A percentile compares a stretch with the other conserved stretches of the same genome.
phyloP scores from a whole-genome alignment of 108 stramenopile genomes.

The Parietichytrium sp. region DNA sequence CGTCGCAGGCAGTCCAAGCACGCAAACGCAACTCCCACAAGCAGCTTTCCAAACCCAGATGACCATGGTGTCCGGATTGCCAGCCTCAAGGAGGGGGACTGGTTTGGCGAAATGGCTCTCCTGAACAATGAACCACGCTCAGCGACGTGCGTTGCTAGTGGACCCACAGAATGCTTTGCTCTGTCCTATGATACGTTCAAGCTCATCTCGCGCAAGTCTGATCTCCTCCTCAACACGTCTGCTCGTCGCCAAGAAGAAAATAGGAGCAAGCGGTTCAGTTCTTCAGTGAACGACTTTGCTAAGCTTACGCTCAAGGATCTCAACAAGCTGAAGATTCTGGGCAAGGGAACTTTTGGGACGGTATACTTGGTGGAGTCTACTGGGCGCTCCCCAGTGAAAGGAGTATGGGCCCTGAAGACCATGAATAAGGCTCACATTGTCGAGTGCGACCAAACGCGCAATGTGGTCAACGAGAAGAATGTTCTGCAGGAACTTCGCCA shows the following conservation, averaged over 20 bases:
- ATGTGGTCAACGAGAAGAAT: constrained; percentile 69
- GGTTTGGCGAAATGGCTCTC: constrained; percentile 70
- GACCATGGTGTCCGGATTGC: background rate
- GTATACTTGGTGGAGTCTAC: constrained; percentile 78
- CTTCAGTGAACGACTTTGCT: background rate
- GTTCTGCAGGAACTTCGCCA: constrained; percentile 63
- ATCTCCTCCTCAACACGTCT: constrained; percentile 5
- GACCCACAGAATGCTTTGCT: background rate
- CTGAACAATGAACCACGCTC: constrained; percentile 65
- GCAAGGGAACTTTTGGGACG: constrained; percentile 88
- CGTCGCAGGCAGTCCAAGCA: too few relatives aligned
- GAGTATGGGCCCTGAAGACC: constrained; percentile 86
- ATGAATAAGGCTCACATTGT: constrained; percentile 65
- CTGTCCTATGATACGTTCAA: constrained; percentile 31
- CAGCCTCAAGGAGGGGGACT: constrained; percentile 63
- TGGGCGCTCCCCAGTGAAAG: constrained; percentile 58
- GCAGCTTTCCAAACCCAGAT: too few relatives aligned
- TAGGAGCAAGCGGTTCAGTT: background rate
- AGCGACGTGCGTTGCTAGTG: constrained; percentile 56
- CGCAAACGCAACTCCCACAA: too few relatives aligned
- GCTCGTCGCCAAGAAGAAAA: constrained; percentile 6
- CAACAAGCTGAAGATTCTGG: constrained; percentile 69
- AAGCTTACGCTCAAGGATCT: constrained; percentile 42
- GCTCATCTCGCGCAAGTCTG: constrained; percentile 18
- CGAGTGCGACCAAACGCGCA: constrained; percentile 40